Evolutionary conservation across 202 grass and related monocot species (phyloP), one percentile per base, ranked within the genome.

Genomic region (Bolboschoenoplectus hybrid): DNA sequence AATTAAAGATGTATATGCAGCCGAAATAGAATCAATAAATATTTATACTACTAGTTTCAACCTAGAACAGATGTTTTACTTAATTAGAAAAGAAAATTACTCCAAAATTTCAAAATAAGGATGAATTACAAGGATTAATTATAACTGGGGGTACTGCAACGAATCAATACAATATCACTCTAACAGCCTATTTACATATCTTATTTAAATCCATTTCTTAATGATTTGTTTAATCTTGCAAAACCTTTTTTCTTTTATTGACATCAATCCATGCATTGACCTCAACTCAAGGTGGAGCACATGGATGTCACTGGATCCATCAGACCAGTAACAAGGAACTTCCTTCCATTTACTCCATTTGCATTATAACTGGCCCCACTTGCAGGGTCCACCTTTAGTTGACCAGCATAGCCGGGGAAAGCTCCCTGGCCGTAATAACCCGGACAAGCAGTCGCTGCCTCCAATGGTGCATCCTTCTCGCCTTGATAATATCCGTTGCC

Each of bases 261-360:
- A 36, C 47, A 84, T 67, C 2, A 41, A 9, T 52, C 65, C 63
- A 55, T 51, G 47, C 63, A 84, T 38, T 45, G n/a, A 49, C 13
- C 63, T 91, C 91, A 98, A 34, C 74, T 86, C 40, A 89, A 20
- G 5, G 87, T 82, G 51, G 87, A 64, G 52, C 87, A 89, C 4
- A 34, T 63, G 43, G 74, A 82, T 16, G 83, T 55, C 9, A 50
- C 9, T 1, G 89, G 89, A 36, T 87, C 55, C 47, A 84, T 72
- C 43, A 90, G 10, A 10, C 44, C 89, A 14, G 89, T 55, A 14
- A 90, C 19, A 80, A 90, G 56, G 67, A 81, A 85, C 81, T 67
- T 85, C 73, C 81, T 87, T 41, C 81, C 73, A 61, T 81, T 62
- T 8, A 50, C 41, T 58, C 89, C 89, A 34, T 74, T 50, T 1